phyloP scores from a whole-genome alignment of 1,284 basidiomycete genomes.

The Somion occarium region DNA sequence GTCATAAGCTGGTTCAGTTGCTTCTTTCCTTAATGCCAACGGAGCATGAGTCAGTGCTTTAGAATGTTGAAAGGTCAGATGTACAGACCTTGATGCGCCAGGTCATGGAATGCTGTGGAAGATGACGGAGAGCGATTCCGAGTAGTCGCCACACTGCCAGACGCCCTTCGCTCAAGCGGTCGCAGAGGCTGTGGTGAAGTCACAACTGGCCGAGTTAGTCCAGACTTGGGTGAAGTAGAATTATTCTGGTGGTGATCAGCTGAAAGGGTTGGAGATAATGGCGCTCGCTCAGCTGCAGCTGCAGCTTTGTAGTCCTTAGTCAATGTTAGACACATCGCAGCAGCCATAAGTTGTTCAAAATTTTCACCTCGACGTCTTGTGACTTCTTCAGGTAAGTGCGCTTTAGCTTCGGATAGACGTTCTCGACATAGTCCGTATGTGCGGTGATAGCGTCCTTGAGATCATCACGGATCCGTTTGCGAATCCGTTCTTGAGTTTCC shows the following conservation, averaged over 20 bases:
- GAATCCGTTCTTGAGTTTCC: conserved; percentile 85
- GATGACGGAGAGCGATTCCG: conserved; percentile 71
- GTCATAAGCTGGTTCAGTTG: conserved; percentile 75
- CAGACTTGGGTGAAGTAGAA: conserved; percentile 31
- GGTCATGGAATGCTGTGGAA: conserved; percentile 65
- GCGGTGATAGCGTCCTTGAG: conserved; percentile 68
- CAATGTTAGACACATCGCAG: conserved; percentile 1
- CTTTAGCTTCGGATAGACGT: conserved; percentile 72
- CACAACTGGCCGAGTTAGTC: conserved; percentile 38
- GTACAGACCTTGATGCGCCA: conserved; percentile 66
- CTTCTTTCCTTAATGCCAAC: conserved; percentile 52
- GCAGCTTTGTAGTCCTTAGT: conserved; percentile 59
- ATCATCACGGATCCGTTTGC: conserved; percentile 87
- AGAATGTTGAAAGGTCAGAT: not conserved
- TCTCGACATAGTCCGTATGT: conserved; percentile 78
- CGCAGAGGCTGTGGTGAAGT: conserved; percentile 67
- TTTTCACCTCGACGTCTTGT: conserved; percentile 72
- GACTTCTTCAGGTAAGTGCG: conserved; percentile 75
- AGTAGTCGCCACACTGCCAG: conserved; percentile 44
- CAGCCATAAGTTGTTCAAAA: not conserved
- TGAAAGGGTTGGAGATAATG: conserved; percentile 22
- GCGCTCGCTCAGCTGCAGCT: conserved; percentile 29
- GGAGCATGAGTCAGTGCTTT: not conserved
- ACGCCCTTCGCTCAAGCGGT: conserved; percentile 70
- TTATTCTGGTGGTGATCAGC: conserved; percentile 26